Conservation (phyloP, 2,329 filamentous ascomycete species). For the Pseudomassariella vexata region DNA sequence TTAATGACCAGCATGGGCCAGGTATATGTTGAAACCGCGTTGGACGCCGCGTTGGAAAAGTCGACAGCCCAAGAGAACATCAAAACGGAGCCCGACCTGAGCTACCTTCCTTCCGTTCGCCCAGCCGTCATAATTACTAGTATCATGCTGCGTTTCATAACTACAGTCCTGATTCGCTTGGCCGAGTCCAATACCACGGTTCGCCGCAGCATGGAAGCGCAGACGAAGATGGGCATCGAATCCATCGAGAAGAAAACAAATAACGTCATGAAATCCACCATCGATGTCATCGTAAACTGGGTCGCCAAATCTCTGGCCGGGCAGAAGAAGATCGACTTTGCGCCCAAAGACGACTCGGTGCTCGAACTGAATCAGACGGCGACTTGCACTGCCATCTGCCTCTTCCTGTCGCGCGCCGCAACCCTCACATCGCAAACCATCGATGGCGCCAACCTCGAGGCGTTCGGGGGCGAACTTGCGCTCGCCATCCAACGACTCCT, state of each 20-base stretch:
- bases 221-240: constrained; percentile 65
- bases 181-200: constrained; percentile 88
- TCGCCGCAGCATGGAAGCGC: constrained; percentile 81
- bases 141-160: constrained; percentile 88
- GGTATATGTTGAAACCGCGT: constrained; percentile 63
- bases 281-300: constrained; percentile 70
- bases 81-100: constrained; percentile 82
- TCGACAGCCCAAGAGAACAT: constrained; percentile 70
- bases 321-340: constrained; percentile 86
- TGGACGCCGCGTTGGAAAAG: constrained; percentile 66
- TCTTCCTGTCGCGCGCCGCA: constrained; percentile 68
- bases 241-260: constrained; percentile 81
- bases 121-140: constrained; percentile 84
- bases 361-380: constrained; percentile 78
- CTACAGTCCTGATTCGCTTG: constrained; percentile 82
- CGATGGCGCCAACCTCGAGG: constrained; percentile 76
- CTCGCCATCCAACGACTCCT: constrained; percentile 71
- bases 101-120: constrained; percentile 73
- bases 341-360: constrained; percentile 68
- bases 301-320: constrained; percentile 63
- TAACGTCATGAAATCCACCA: constrained; percentile 48
- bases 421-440: constrained; percentile 61
- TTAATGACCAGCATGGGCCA: constrained; percentile 84
- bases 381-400: constrained; percentile 75
- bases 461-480: constrained; percentile 79